Conservation (phyloP, 208 protist species). For the Novymonas esmeraldas region DNA sequence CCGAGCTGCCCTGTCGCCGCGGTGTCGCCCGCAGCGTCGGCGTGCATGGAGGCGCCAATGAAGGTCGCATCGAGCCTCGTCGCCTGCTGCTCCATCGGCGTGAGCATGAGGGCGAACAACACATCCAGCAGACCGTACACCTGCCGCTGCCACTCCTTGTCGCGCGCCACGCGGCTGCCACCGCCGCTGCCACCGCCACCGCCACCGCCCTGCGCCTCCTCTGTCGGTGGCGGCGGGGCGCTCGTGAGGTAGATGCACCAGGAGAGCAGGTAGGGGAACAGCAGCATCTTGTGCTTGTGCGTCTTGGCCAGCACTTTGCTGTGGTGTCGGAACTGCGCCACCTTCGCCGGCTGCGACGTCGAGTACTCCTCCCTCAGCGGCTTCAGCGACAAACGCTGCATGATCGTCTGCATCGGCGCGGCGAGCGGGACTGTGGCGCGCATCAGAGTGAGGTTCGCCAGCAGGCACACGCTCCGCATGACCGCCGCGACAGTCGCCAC, state of each 20-base stretch:
- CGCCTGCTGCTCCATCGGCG: constrained; percentile 33
- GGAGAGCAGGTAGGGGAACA: constrained; percentile 78
- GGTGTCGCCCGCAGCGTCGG: constrained; percentile 9
- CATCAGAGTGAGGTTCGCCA: constrained; percentile 79
- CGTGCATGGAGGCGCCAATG: constrained; percentile 39
- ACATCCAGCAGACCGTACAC: constrained; percentile 79
- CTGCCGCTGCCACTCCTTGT: constrained; percentile 47
- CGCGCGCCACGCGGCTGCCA: constrained; percentile 7
- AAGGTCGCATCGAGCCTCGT: constrained; percentile 73
- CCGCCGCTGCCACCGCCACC: constrained; percentile 5
- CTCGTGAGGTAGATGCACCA: constrained; percentile 70
- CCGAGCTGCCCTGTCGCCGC: constrained; percentile 23
- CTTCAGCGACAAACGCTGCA: constrained; percentile 57
- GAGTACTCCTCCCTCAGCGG: constrained; percentile 69
- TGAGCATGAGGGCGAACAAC: constrained; percentile 66
- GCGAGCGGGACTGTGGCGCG: constrained; percentile 47
- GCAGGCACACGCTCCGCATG: constrained; percentile 59
- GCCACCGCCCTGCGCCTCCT: constrained; percentile 14
- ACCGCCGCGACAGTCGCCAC: constrained; percentile 71
- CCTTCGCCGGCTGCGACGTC: constrained; percentile 52
- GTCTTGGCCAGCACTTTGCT: constrained; percentile 68
- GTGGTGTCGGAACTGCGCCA: constrained; percentile 55
- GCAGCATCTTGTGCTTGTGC: constrained; percentile 81
- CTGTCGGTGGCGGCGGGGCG: constrained; percentile 13
- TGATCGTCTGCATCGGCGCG: constrained; percentile 54